phyloP scores from a whole-genome alignment of 2,329 filamentous ascomycete genomes.

The Pseudogymnoascus sp. region DNA sequence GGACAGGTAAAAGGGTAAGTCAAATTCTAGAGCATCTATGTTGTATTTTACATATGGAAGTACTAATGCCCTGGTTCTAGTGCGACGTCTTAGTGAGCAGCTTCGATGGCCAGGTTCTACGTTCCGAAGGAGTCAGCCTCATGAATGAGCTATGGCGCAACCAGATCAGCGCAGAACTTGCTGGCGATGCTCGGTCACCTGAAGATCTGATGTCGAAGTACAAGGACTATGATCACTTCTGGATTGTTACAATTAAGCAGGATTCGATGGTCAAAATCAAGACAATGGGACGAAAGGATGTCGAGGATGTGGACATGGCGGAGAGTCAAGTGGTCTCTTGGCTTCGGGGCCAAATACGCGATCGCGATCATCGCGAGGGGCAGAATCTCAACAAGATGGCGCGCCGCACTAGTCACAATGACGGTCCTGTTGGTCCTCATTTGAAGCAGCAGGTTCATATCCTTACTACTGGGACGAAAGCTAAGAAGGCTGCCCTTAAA shows the following conservation, averaged over 20 bases:
- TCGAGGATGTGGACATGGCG: slow-evolving; percentile 67
- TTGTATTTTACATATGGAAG: not conserved
- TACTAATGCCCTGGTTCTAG: slow-evolving; percentile 31
- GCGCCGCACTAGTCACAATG: slow-evolving; percentile 22
- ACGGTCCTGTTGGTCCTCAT: slow-evolving; percentile 27
- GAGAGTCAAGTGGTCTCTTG: slow-evolving; percentile 67
- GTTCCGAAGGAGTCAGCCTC: slow-evolving; percentile 69
- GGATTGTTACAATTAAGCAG: slow-evolving; percentile 83
- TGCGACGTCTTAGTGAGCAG: slow-evolving; percentile 88
- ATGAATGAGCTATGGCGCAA: slow-evolving; percentile 74
- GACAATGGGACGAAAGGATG: slow-evolving; percentile 68
- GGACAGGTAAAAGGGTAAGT: slow-evolving; percentile 57
- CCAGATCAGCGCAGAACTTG: slow-evolving; percentile 82
- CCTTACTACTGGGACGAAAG: slow-evolving; percentile 72
- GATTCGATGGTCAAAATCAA: slow-evolving; percentile 72
- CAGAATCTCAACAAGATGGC: slow-evolving; percentile 35
- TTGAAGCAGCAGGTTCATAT: slow-evolving; percentile 72
- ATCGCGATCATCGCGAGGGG: slow-evolving; percentile 60
- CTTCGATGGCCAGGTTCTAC: slow-evolving; percentile 70
- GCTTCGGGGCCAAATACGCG: slow-evolving; percentile 74
- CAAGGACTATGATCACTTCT: slow-evolving; percentile 70
- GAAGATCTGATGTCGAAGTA: slow-evolving; percentile 75
- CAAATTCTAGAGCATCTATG: slow-evolving; percentile 32
- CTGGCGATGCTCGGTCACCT: slow-evolving; percentile 67
- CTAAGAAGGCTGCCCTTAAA: slow-evolving; percentile 85